A percentile compares a stretch with the other conserved stretches of the same genome.
These are phyloP conservation scores for Cupressus sempervirens DNA, from an alignment of 75 land plant species.

Conservation along the genomic window DNA sequence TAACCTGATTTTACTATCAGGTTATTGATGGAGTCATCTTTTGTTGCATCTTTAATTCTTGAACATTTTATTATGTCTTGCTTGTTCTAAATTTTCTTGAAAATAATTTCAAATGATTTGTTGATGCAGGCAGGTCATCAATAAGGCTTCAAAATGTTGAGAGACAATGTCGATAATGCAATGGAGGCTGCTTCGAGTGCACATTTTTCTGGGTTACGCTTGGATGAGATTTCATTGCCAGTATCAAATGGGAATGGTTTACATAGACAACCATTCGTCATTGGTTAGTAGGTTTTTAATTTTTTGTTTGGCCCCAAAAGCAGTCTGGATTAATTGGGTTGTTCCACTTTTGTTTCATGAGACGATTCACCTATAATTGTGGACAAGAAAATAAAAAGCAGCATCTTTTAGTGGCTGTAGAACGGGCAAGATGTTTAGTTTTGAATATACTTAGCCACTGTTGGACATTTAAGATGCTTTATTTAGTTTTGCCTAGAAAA, in stretches of 20 bases:
- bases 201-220: conserved; percentile 72
- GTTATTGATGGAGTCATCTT: not conserved
- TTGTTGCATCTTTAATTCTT: not conserved
- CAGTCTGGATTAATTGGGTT: not conserved
- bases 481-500: no score
- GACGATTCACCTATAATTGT: not conserved
- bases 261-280: conserved; percentile 72
- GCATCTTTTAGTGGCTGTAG: not conserved
- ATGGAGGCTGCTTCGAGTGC: conserved; percentile 65
- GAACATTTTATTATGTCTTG: not conserved
- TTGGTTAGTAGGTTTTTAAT: conserved; percentile 34
- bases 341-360: not conserved
- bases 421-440: not conserved
- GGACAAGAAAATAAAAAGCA: not conserved
- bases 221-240: conserved; percentile 27
- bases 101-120: not conserved
- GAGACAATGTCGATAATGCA: conserved; percentile 22
- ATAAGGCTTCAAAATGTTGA: not conserved
- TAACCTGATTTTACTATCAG: not conserved
- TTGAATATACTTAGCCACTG: not conserved
- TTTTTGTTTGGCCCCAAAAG: not conserved
- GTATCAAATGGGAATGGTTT: not conserved
- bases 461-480: not conserved
- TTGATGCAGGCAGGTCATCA: not conserved
- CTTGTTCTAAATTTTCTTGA: not conserved